Conservation (phyloP, 306 rosid genomes). For the Ochetophila trinervis region DNA sequence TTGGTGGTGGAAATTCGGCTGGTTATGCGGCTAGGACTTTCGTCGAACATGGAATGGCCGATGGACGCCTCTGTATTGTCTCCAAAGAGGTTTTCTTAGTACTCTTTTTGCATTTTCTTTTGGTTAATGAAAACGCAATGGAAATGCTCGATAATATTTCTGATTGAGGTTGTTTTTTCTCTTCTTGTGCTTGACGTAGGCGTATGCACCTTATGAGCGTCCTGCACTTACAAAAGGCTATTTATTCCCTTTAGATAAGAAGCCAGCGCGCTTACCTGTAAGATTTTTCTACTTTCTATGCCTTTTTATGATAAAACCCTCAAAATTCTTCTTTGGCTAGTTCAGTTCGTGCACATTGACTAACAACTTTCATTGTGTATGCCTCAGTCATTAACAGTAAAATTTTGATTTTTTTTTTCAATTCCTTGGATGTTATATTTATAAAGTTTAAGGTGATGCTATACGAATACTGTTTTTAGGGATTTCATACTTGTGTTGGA, state of each 20-base stretch:
- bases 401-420: not conserved
- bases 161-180: not conserved
- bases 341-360: not conserved
- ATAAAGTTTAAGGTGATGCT: not conserved
- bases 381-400: not conserved
- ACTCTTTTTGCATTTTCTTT: not conserved
- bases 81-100: constrained; percentile 67
- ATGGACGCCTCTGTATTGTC: constrained; percentile 89
- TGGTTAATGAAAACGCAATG: not conserved
- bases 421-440: not conserved
- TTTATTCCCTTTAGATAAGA: constrained; percentile 78
- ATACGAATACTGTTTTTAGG: constrained; percentile 38
- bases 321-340: not conserved
- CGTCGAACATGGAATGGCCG: constrained; percentile 91
- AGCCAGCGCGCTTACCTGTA: constrained; percentile 95
- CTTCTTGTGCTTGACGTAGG: constrained; percentile 34
- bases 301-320: not conserved
- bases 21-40: constrained; percentile 93
- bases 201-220: constrained; percentile 93
- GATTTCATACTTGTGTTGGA: constrained; percentile 98
- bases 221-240: constrained; percentile 89
- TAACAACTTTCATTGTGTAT: not conserved
- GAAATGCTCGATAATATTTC: not conserved
- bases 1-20: constrained; percentile 96
- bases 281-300: constrained; percentile 25